Conservation (phyloP, 2,329 filamentous ascomycete genomes). For the Elsinoe arachidis region DNA sequence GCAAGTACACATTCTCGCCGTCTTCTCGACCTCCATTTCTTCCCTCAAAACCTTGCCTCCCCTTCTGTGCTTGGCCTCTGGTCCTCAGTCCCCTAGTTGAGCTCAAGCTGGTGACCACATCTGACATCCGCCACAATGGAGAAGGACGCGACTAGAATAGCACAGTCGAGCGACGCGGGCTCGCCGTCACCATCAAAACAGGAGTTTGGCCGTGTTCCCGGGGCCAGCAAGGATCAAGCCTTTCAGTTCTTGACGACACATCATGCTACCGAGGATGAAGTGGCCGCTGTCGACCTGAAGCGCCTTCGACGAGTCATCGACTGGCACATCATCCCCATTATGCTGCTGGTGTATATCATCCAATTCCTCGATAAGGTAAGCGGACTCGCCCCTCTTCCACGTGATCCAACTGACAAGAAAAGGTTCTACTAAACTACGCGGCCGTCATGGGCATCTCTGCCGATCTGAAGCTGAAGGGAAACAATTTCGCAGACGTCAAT, state of each 20-base stretch:
- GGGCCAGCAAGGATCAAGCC: background rate
- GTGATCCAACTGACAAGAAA: too few relatives aligned
- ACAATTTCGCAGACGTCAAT: conserved; percentile 33
- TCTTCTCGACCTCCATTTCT: too few relatives aligned
- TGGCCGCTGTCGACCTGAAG: conserved; percentile 25
- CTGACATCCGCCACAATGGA: background rate
- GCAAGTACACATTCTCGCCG: too few relatives aligned
- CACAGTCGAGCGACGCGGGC: background rate
- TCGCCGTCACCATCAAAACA: background rate
- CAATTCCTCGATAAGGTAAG: conserved; percentile 47
- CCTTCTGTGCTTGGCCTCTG: too few relatives aligned
- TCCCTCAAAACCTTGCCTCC: too few relatives aligned
- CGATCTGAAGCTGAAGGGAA: conserved; percentile 48
- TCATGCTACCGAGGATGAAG: background rate
- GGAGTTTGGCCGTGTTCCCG: background rate
- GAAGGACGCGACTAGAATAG: background rate
- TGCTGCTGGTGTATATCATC: conserved; percentile 55
- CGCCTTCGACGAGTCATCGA: conserved; percentile 49
- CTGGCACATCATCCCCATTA: conserved; percentile 49
- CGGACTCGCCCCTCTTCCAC: too few relatives aligned
- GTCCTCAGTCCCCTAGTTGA: too few relatives aligned
- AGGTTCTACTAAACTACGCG: conserved; percentile 57
- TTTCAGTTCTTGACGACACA: background rate
- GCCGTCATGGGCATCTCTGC: conserved; percentile 54
- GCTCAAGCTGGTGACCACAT: background rate